Conservation (phyloP, 169 alveolate species). For the Cryptosporidium baileyi region DNA sequence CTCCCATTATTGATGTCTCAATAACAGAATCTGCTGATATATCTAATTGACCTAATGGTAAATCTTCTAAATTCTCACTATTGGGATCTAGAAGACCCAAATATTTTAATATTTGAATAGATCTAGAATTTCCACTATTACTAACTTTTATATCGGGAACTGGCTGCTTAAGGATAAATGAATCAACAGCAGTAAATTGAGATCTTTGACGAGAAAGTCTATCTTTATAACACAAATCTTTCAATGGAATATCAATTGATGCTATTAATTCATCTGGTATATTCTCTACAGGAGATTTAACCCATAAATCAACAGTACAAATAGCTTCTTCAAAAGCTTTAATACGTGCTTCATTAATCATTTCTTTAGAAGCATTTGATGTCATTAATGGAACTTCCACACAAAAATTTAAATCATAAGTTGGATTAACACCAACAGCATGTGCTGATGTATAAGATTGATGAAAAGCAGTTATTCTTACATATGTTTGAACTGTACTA, state of each 20-base stretch:
- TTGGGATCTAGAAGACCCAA: constrained; percentile 42
- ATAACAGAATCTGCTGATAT: constrained; percentile 49
- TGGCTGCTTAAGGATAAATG: constrained; percentile 58
- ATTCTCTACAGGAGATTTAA: constrained; percentile 47
- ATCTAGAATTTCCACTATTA: constrained; percentile 46
- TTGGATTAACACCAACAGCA: constrained; percentile 69
- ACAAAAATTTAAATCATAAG: constrained; percentile 54
- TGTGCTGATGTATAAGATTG: constrained; percentile 67
- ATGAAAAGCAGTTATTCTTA: constrained; percentile 64
- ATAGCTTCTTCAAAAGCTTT: constrained; percentile 63
- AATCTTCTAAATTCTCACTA: constrained; percentile 45
- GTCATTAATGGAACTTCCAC: constrained; percentile 63
- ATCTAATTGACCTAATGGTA: constrained; percentile 59
- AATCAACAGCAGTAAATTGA: constrained; percentile 58
- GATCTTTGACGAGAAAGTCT: constrained; percentile 16
- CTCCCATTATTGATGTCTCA: constrained; percentile 62
- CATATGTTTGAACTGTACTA: constrained; percentile 63
- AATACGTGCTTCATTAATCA: constrained; percentile 39
- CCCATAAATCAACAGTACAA: constrained; percentile 69
- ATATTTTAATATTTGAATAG: constrained; percentile 56
- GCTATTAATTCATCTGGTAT: constrained; percentile 66
- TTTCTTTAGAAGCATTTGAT: constrained; percentile 32
- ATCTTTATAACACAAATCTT: constrained; percentile 31
- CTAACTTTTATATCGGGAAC: constrained; percentile 51
- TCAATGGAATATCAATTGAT: constrained; percentile 49